Evolutionary conservation across 805 yeast genomes (phyloP), one percentile per base, ranked within the genome.

Genomic region (Wickerhamomyces alni): DNA sequence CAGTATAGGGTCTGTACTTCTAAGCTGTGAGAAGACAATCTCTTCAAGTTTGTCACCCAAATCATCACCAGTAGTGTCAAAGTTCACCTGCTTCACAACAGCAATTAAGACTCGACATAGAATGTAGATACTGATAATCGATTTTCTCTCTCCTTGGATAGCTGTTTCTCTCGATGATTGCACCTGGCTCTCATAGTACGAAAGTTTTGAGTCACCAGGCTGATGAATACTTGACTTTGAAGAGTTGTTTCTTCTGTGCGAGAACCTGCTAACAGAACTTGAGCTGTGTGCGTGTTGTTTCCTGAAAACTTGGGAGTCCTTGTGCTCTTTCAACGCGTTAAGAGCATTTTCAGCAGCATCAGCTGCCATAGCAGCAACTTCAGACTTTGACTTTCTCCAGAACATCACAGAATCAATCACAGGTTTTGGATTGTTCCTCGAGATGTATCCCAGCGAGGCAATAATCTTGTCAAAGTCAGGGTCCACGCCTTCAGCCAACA

Each of bases 331-430:
- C 9, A 49, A 33, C 0, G 53, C 56, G 7, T 40, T 47, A 0
- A 65, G 30, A 2, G 67, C 66, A 40, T 58, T 67, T 37, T 75
- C 79, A 13, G 72, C 68, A 30, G 70, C 72, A 16, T 76, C 69
- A 4, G 79, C 71, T 1, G 83, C 78, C 60, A 74, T 66, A 22
- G 77, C 75, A 2, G 95, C 87, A 3, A 84, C 81, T 51, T 91
- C 98, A 12, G 94, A 80, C 59, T 93, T 93, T 2, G 91, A 78
- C 58, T 91, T 87, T 44, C 98, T 74, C 99, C 99, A 93, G 57
- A 86, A 89, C 98, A 93, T 89, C 43, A 93, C 95, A 7, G 95
- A 87, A 59, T 93, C 99, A 26, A 94, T 88, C 2, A 93, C 96
- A 0, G 96, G 95, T 55, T 87, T 89, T 0, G 98, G 97, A 48